Evolutionary conservation across 2,329 filamentous ascomycete genomes (phyloP), one percentile per base, ranked within the genome.

Genomic region (Thyridium curvatum): DNA sequence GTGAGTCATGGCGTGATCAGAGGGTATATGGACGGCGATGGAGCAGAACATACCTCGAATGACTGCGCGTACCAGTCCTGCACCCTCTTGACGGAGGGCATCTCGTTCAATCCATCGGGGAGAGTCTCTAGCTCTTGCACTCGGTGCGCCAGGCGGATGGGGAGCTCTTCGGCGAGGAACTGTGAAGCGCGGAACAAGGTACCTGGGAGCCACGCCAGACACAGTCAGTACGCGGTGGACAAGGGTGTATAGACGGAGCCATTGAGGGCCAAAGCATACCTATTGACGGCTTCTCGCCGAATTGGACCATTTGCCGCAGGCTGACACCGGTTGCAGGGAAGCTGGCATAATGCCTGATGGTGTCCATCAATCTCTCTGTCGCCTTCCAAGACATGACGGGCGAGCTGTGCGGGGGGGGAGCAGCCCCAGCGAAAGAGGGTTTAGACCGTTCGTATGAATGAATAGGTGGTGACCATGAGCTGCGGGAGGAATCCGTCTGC

Each of bases 1-100:
- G 18, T 41, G 33, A 40, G 39, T 42, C 35, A 40, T 18, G 30
- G 35, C 15, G 37, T 34, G 31, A 28, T 39, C 39, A 36, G 26
- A 38, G 38, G 17, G 37, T 38, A 35, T 42, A 42, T 38, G 38
- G 36, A 37, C 43, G 39, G 34, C n/a, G 41, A 31, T 33, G 37
- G 38, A 39, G 40, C 30, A 12, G 39, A 34, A 59, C 76, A 52
- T 77, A 95, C 90, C 80, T 98, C 93, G 57, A 98, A 98, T 37
- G 93, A 98, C 69, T 98, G 93, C 47, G 91, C 93, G 63, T 98
- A 98, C 93, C 93, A 98, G 57, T 97, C 90, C 61, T 90, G 85
- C 50, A 98, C 93, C 56, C 84, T 88, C 61, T 84, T 82, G 50
- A 98, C 95, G 10, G 93, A 97, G 30, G 90, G 87, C 93, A 98